Evolutionary conservation across 192 early-diverging fungal species (phyloP).

Genomic region (Physocladia obscura): DNA sequence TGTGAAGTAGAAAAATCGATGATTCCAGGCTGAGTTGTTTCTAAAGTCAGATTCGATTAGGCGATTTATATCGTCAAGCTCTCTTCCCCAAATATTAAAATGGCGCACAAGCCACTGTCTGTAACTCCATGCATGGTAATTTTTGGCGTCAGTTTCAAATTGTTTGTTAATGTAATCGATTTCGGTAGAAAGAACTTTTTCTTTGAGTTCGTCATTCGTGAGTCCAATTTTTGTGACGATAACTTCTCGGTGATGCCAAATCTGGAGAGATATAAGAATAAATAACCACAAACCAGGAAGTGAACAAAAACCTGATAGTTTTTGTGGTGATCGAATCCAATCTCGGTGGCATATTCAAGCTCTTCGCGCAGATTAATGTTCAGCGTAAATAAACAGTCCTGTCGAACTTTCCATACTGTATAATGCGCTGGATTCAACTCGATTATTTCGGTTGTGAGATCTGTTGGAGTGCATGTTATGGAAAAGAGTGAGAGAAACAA

Average conservation of each 20-base stretch:
- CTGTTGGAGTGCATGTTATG: slow-evolving; percentile 9
- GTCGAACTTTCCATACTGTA: slow-evolving; percentile 84
- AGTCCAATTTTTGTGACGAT: slow-evolving; percentile 46
- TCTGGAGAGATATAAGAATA: too few relatives aligned
- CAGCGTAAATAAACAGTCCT: slow-evolving; percentile 71
- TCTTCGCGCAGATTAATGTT: slow-evolving; percentile 67
- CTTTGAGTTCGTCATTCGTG: neutral
- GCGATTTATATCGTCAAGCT: slow-evolving; percentile 72
- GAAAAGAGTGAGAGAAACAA: neutral
- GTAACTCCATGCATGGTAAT: slow-evolving; percentile 98
- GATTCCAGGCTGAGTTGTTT: slow-evolving; percentile 99
- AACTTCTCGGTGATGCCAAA: slow-evolving; percentile 82
- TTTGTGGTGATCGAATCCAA: slow-evolving; percentile 79
- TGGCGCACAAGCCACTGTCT: slow-evolving; percentile 85
- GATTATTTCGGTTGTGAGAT: slow-evolving; percentile 79
- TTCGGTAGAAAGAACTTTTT: slow-evolving; percentile 61
- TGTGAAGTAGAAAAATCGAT: slow-evolving; percentile 81
- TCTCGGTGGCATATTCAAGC: slow-evolving; percentile 71
- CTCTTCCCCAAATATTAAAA: slow-evolving; percentile 77
- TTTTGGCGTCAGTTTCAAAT: slow-evolving; percentile 85
- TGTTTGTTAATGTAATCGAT: slow-evolving; percentile 68
- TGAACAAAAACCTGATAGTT: too few relatives aligned
- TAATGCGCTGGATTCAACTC: slow-evolving; percentile 90
- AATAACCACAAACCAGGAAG: too few relatives aligned
- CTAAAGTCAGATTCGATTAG: slow-evolving; percentile 79